Evolutionary conservation across 2,329 filamentous ascomycete genomes (phyloP), one percentile per base, ranked within the genome.

Genomic region (Pseudopyrenochaeta lycopersici): DNA sequence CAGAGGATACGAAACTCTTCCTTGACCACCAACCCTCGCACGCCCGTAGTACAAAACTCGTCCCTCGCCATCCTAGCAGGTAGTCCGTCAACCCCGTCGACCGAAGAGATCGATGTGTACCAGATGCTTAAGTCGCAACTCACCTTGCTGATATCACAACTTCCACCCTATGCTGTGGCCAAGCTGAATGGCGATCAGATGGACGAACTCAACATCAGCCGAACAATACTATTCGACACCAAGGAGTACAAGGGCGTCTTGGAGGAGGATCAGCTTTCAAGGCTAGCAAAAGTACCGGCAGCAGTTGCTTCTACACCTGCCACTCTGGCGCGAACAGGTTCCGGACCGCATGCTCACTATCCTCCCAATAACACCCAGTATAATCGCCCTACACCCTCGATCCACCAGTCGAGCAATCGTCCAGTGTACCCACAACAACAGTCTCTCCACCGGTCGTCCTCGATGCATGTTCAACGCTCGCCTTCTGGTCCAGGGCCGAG

Each of bases 181-280:
- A 94, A 95, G 67, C 80, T 97, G 56, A 89, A 96, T 66, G 92
- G 92, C 9, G 90, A 96, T 70, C 90, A 92, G 72, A 78, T 96
- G n/a, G 89, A 88, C 27, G 90, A 92, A 52, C 80, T 97, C 42
- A 88, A 91, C 58, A 89, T 96, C 70, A 94, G 89, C 77, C 91
- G 87, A 40, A 91, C 87, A 70, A 84, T 97, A 17, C 78, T 91
- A 54, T 81, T 96, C 41, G 86, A 90, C 55, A 87, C 84, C 6
- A 87, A 89, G 46, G 87, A 92, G 66, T 90, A 90, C 73, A 85
- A 84, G 58, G 92, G 92, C 4, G 86, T 89, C 3, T 88, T 96
- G 85, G 92, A 96, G 64, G 91, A 94, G 64, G 92, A 96, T 63
- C 89, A 92, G 60, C 69, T 78, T 1, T 75, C 79, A 2, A 73